A percentile compares a stretch with the other conserved stretches of the same genome.
These are phyloP conservation scores for Aspergillus carlsbadensis DNA, from an alignment of 495 filamentous ascomycete genomes.

Conservation along the genomic window DNA sequence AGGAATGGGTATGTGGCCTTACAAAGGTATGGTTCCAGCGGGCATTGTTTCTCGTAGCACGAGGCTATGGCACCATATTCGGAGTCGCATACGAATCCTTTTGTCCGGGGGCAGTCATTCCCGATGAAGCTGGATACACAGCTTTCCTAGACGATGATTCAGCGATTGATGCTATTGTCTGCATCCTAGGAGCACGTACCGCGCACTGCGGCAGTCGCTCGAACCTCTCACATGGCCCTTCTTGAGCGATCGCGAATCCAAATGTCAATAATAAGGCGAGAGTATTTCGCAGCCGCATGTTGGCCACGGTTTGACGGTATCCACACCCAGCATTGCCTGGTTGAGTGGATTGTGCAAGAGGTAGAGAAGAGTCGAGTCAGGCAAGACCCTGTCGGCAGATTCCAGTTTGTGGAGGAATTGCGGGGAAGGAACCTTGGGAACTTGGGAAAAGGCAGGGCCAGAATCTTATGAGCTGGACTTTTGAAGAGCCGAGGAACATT, in stretches of 20 bases:
- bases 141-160: background rate
- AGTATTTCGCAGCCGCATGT: background rate
- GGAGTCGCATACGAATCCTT: background rate
- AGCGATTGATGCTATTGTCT: no score
- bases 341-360: no score
- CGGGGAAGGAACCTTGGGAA: no score
- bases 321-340: background rate
- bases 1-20: background rate
- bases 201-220: background rate
- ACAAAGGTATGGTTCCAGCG: constrained; percentile 1
- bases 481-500: background rate
- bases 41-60: background rate
- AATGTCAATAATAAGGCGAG: background rate
- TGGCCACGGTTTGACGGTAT: background rate
- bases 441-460: no score
- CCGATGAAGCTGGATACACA: background rate
- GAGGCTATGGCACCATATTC: background rate
- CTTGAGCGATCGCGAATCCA: background rate
- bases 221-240: background rate
- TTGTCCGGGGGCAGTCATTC: background rate
- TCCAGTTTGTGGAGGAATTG: no score
- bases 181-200: background rate
- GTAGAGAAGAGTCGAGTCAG: no score
- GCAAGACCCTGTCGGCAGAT: no score
- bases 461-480: no score